Percentiles rank a stretch among this genome's conserved stretches.
Conservation (phyloP, 306 rosid species). For the Oxytropis ochrocephala region DNA sequence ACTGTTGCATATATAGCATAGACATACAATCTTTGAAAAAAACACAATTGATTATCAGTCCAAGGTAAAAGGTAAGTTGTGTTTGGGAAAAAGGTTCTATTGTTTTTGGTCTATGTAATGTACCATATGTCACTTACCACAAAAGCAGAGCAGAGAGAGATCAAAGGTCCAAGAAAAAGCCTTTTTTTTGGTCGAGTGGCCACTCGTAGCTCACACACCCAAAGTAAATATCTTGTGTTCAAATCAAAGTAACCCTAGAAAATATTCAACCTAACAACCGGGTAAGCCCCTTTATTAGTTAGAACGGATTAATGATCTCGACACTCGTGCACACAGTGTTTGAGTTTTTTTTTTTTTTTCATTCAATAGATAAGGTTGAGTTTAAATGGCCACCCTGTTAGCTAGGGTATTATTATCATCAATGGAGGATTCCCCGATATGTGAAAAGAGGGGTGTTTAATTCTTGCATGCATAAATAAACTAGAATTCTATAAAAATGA, state of each 20-base stretch:
- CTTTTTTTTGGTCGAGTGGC: too few species aligned
- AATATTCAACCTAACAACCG: too few species aligned
- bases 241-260: too few species aligned
- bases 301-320: too few species aligned
- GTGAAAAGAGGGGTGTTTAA: background rate
- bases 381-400: background rate
- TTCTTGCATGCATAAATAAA: background rate
- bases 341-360: too few species aligned
- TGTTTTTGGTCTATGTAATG: background rate
- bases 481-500: background rate
- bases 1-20: conserved; percentile 16
- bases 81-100: conserved; percentile 5
- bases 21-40: background rate
- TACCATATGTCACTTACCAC: background rate
- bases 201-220: too few species aligned
- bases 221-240: too few species aligned
- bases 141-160: background rate
- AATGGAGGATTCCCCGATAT: background rate
- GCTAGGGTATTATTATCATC: conserved; percentile 7
- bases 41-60: conserved; percentile 15
- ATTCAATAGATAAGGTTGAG: background rate
- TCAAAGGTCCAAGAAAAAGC: background rate
- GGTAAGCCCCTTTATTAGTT: background rate
- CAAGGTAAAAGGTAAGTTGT: background rate
- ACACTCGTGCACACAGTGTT: background rate